These are phyloP conservation scores for Darksidea phi DNA, from an alignment of 495 filamentous ascomycete species.

Conservation along the genomic window DNA sequence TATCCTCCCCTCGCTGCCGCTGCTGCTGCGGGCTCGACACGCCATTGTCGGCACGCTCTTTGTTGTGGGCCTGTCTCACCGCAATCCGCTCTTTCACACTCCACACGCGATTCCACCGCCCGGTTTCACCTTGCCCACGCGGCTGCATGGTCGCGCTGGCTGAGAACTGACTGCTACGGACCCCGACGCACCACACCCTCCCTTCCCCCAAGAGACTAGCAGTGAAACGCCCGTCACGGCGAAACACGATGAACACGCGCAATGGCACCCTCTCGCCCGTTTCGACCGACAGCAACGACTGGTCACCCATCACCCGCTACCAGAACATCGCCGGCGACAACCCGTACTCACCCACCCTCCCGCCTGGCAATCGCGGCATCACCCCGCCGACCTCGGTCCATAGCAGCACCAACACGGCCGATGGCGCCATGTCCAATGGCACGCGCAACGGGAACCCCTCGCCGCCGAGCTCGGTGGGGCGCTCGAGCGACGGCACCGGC, in stretches of 20 bases:
- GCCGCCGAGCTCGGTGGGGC: constrained; percentile 79
- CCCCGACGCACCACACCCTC: constrained; percentile 1
- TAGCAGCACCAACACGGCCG: constrained; percentile 33
- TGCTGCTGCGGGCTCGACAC: constrained; percentile 14
- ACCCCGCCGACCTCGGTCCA: constrained; percentile 35
- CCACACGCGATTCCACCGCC: no score
- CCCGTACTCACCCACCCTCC: constrained; percentile 32
- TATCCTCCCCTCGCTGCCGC: background rate
- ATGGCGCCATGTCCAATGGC: constrained; percentile 33
- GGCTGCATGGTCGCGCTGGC: no score
- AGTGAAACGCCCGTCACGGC: background rate
- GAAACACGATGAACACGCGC: constrained; percentile 57
- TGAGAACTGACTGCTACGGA: constrained; percentile 3
- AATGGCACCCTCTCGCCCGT: constrained; percentile 76
- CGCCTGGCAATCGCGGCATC: constrained; percentile 29
- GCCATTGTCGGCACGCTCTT: background rate
- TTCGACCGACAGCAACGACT: constrained; percentile 81
- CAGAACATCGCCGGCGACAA: constrained; percentile 35
- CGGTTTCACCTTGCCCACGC: background rate
- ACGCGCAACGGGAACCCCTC: constrained; percentile 63
- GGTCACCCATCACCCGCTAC: constrained; percentile 60
- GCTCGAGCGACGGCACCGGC: constrained; percentile 72
- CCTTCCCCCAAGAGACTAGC: no score
- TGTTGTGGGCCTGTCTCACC: constrained; percentile 9
- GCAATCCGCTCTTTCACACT: constrained; percentile 21